Conservation (phyloP, 345 rosid genomes). For the Turritis glabra region DNA sequence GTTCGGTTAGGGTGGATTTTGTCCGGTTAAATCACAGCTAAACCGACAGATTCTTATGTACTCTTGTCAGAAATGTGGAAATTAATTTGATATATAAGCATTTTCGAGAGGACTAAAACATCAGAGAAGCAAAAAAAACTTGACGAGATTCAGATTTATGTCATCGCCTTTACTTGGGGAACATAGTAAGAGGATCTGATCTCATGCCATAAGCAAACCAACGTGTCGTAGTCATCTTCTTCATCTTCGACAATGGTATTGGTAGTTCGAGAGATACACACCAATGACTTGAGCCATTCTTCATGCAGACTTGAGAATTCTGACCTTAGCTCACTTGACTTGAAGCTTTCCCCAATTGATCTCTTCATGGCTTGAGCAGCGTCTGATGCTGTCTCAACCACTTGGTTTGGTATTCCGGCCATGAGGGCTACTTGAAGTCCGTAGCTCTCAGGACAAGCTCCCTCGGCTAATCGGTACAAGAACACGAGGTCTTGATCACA, state of each 20-base stretch:
- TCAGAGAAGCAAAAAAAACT: neutral
- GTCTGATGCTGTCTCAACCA: slow-evolving; percentile 61
- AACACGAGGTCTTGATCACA: slow-evolving; percentile 62
- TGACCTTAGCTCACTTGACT: slow-evolving; percentile 73
- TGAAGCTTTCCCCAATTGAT: slow-evolving; percentile 66
- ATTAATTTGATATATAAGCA: neutral
- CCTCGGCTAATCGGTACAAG: slow-evolving; percentile 69
- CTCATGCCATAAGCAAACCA: slow-evolving; percentile 88
- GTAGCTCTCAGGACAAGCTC: slow-evolving; percentile 94
- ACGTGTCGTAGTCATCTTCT: slow-evolving; percentile 58
- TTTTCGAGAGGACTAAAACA: slow-evolving; percentile 9
- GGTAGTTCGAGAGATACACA: slow-evolving; percentile 39
- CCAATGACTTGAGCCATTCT: slow-evolving; percentile 69
- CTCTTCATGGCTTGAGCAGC: slow-evolving; percentile 70
- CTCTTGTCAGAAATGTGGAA: neutral
- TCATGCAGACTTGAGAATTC: slow-evolving; percentile 93
- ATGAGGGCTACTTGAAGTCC: slow-evolving; percentile 85
- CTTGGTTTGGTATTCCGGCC: slow-evolving; percentile 87
- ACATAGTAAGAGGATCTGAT: slow-evolving; percentile 42
- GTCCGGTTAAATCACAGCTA: neutral
- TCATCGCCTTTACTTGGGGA: neutral
- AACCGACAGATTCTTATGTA: neutral
- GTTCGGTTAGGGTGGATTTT: neutral
- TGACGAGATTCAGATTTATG: neutral
- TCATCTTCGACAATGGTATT: slow-evolving; percentile 40